Conservation (phyloP, 768 basidiomycete species). For the Symmetrospora coprosmae region DNA sequence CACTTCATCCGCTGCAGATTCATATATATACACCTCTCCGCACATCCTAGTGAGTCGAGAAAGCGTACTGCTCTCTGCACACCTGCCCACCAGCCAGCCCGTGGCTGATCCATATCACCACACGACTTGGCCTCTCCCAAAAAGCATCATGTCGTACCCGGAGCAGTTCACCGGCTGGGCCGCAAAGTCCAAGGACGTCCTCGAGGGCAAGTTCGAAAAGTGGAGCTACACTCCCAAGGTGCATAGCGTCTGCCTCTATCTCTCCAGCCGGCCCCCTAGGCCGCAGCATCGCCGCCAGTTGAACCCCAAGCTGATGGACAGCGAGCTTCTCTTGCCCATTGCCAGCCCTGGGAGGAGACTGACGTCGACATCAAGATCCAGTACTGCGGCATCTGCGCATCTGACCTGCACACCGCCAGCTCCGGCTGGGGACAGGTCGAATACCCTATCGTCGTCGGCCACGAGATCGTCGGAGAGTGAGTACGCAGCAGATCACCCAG, state of each 20-base stretch:
- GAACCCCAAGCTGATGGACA: background rate
- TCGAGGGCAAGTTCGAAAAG: conserved; percentile 22
- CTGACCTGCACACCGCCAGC: conserved; percentile 21
- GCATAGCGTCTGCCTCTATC: background rate
- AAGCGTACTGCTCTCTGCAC: too few species aligned
- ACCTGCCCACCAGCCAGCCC: too few species aligned
- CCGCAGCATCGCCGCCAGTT: too few species aligned
- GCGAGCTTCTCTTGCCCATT: background rate
- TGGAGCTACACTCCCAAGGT: conserved; percentile 17
- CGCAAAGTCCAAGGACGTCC: conserved; percentile 24
- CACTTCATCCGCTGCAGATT: too few species aligned
- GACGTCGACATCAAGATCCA: conserved; percentile 23
- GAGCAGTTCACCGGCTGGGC: conserved; percentile 24
- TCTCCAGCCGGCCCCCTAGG: background rate
- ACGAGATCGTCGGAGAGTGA: conserved; percentile 30
- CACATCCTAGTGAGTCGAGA: too few species aligned
- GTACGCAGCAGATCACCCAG: too few species aligned
- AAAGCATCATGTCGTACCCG: conserved; percentile 2
- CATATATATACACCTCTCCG: too few species aligned
- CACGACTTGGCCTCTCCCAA: too few species aligned
- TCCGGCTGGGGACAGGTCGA: conserved; percentile 11
- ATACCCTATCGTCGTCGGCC: conserved; percentile 22
- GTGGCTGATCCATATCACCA: too few species aligned
- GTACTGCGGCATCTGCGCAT: conserved; percentile 17
- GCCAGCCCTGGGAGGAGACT: conserved; percentile 13